Conservation (phyloP, 2,329 filamentous ascomycete genomes). For the Ceratocystiopsis brevicomis region DNA sequence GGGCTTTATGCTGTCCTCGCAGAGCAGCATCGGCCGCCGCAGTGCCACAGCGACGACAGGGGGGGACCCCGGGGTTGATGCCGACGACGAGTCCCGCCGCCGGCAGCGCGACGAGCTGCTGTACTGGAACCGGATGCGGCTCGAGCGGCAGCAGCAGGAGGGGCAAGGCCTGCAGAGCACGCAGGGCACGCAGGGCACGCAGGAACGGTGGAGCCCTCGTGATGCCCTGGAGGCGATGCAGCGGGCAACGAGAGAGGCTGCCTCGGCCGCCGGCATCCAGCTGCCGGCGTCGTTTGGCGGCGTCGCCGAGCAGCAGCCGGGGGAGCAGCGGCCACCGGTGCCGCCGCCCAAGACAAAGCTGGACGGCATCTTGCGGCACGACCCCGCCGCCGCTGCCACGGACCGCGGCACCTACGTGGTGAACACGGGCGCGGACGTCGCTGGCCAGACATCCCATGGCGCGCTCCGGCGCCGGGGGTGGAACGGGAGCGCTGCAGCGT, state of each 20-base stretch:
- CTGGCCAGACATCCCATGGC: constrained; percentile 16
- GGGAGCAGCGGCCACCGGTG: constrained; percentile 3
- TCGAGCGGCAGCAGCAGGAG: constrained; percentile 24
- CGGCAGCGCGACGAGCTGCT: constrained; percentile 45
- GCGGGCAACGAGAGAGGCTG: constrained; percentile 6
- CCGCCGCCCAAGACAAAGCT: constrained; percentile 18
- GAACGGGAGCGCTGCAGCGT: constrained; percentile 24
- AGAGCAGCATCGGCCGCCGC: constrained; percentile 4
- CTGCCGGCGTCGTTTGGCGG: background rate
- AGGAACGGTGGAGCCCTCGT: constrained; percentile 1
- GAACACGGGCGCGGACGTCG: constrained; percentile 35
- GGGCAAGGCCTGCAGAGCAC: too few relatives aligned
- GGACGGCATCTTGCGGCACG: constrained; percentile 38
- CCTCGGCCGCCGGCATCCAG: constrained; percentile 5
- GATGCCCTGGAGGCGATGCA: constrained; percentile 2
- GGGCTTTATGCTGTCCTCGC: constrained; percentile 38
- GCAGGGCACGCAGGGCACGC: too few relatives aligned
- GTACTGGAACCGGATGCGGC: constrained; percentile 42
- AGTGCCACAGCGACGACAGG: constrained; percentile 5
- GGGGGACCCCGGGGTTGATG: constrained; percentile 31
- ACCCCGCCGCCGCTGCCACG: constrained; percentile 27
- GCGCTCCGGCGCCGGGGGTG: constrained; percentile 29
- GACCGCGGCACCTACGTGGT: constrained; percentile 38
- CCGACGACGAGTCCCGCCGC: constrained; percentile 41
- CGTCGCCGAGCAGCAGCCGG: background rate